A percentile compares a stretch with the other conserved stretches of the same genome.
These are phyloP conservation scores for Fomitopsis pinicola DNA, from an alignment of 1,284 basidiomycete genomes.

Conservation along the genomic window DNA sequence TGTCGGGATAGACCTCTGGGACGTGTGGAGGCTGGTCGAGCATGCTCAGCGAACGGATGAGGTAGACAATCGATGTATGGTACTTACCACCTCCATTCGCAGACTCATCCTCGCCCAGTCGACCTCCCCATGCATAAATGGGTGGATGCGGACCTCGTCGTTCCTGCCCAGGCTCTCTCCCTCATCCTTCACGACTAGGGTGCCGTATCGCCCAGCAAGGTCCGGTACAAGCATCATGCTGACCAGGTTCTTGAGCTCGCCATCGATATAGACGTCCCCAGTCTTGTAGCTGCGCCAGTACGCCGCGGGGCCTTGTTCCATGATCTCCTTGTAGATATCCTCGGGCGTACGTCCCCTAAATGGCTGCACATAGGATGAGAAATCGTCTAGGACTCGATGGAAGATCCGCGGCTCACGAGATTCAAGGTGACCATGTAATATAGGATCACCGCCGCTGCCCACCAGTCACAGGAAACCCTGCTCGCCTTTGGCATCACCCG, in stretches of 20 bases:
- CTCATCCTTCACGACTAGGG: conserved; percentile 21
- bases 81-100: conserved; percentile 39
- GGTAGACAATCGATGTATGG: neutral
- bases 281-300: neutral
- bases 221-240: conserved; percentile 34
- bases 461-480: conserved; percentile 66
- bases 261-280: conserved; percentile 25
- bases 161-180: conserved; percentile 9
- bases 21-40: conserved; percentile 10
- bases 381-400: too few species aligned
- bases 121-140: conserved; percentile 30
- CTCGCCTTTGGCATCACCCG: conserved; percentile 28
- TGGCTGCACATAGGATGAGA: conserved; percentile 23
- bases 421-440: conserved; percentile 71
- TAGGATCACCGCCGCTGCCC: conserved; percentile 69
- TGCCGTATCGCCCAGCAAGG: conserved; percentile 35
- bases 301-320: conserved; percentile 5
- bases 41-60: neutral
- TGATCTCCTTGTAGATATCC: neutral
- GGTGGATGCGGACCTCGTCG: conserved; percentile 15
- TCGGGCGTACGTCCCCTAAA: conserved; percentile 24
- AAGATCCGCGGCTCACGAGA: conserved; percentile 31
- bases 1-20: conserved; percentile 16
- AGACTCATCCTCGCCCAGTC: conserved; percentile 40
- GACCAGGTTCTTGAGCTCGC: conserved; percentile 37